Evolutionary conservation across 2,329 filamentous ascomycete genomes (phyloP).

Genomic region (Aspergillus tamarii): DNA sequence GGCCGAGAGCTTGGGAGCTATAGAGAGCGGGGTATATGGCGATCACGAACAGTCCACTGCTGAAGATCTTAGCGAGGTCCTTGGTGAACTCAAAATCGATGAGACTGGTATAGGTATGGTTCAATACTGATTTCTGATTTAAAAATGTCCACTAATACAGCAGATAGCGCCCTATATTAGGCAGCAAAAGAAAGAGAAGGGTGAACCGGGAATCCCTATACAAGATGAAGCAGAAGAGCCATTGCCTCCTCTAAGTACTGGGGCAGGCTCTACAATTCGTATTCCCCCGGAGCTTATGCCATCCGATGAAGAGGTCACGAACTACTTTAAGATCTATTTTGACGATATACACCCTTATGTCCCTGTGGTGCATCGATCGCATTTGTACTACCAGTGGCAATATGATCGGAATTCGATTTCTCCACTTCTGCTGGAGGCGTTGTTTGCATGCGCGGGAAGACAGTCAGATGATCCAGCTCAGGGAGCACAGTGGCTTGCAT

Average conservation of each 20-base stretch:
- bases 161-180: constrained; percentile 79
- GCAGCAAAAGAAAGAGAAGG: constrained; percentile 56
- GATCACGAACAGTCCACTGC: constrained; percentile 68
- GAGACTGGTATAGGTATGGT: constrained; percentile 79
- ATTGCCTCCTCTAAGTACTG: constrained; percentile 68
- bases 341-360: constrained; percentile 88
- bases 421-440: constrained; percentile 82
- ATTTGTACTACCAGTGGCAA: constrained; percentile 90
- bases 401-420: constrained; percentile 82
- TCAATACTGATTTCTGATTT: neutral
- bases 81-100: constrained; percentile 86
- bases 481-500: constrained; percentile 88
- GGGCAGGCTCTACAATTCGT: constrained; percentile 75
- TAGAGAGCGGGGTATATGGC: constrained; percentile 55
- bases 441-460: constrained; percentile 86
- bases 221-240: constrained; percentile 72
- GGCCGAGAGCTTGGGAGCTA: constrained; percentile 29
- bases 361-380: constrained; percentile 79
- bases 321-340: constrained; percentile 92
- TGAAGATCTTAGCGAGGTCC: constrained; percentile 74
- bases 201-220: constrained; percentile 58
- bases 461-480: constrained; percentile 81
- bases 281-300: constrained; percentile 96
- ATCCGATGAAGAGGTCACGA: constrained; percentile 75
- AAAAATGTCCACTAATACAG: constrained; percentile 10